These are phyloP conservation scores for Xylariaceae sp. DNA, from an alignment of 2,329 filamentous ascomycete species.

Conservation along the genomic window DNA sequence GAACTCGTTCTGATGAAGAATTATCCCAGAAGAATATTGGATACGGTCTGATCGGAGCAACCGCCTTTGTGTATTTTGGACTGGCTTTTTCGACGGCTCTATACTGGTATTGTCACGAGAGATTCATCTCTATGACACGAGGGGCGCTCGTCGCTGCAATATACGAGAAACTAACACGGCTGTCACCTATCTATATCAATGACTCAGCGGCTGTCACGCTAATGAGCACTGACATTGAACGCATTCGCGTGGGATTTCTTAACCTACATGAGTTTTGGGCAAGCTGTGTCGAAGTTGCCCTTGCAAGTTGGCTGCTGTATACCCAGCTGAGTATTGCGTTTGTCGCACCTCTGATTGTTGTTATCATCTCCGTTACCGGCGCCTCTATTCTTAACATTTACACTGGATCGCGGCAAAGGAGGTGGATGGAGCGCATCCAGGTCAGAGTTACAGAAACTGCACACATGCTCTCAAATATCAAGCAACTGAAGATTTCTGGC, in stretches of 20 bases:
- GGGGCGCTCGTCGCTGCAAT: constrained; percentile 3
- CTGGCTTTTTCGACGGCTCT: constrained; percentile 45
- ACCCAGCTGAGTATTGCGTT: constrained; percentile 53
- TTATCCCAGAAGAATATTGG: constrained; percentile 1
- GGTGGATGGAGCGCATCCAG: background rate
- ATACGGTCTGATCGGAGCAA: constrained; percentile 1
- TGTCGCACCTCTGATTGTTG: constrained; percentile 42
- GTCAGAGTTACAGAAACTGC: background rate
- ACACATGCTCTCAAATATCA: background rate
- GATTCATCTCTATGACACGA: constrained; percentile 34
- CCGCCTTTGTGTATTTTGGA: constrained; percentile 31
- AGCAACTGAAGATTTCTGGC: background rate
- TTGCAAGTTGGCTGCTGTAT: constrained; percentile 54
- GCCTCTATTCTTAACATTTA: background rate
- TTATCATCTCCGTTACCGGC: background rate
- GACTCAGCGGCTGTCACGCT: constrained; percentile 49
- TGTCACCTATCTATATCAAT: constrained; percentile 29
- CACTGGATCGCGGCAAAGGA: background rate
- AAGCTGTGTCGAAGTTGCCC: constrained; percentile 45
- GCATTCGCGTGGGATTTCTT: constrained; percentile 42
- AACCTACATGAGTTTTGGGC: constrained; percentile 49
- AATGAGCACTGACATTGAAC: constrained; percentile 54
- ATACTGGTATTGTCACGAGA: constrained; percentile 45
- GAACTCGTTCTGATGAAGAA: background rate
- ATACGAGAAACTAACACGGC: constrained; percentile 7